These are phyloP conservation scores for Marasmius fiardii DNA, from an alignment of 1,284 basidiomycete species.

Conservation along the genomic window DNA sequence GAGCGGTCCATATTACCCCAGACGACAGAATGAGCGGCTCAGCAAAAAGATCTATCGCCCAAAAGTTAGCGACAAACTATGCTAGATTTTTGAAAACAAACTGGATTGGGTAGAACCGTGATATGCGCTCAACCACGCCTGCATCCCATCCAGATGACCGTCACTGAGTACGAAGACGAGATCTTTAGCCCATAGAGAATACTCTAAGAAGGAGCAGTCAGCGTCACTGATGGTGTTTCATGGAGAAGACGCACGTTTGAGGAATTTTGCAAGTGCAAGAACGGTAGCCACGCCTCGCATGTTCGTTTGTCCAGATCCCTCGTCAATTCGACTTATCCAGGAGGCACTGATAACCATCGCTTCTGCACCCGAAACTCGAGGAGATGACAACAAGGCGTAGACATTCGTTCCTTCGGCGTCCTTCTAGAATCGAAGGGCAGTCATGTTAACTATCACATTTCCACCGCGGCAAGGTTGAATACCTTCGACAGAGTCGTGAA, in stretches of 20 bases:
- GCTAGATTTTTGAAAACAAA: constrained; percentile 28
- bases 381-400: constrained; percentile 81
- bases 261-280: constrained; percentile 77
- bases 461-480: neutral
- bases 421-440: constrained; percentile 12
- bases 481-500: constrained; percentile 39
- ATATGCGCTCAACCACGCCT: constrained; percentile 87
- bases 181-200: constrained; percentile 94
- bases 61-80: neutral
- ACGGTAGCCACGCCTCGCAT: constrained; percentile 85
- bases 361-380: constrained; percentile 86
- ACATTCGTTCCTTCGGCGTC: constrained; percentile 67
- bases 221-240: neutral
- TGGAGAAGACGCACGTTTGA: constrained; percentile 60
- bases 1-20: constrained; percentile 91
- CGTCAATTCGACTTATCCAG: constrained; percentile 71
- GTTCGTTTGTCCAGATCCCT: constrained; percentile 63
- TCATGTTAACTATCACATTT: neutral
- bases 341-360: constrained; percentile 89
- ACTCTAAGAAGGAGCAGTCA: constrained; percentile 45
- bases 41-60: constrained; percentile 54
- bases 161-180: constrained; percentile 90
- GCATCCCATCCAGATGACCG: constrained; percentile 86
- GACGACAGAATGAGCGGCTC: constrained; percentile 64
- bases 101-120: constrained; percentile 70